Percentiles rank a stretch among this genome's conserved stretches.
Evolutionary conservation across 2,329 filamentous ascomycete genomes (phyloP).

Genomic region (Tolypocladium capitatum): DNA sequence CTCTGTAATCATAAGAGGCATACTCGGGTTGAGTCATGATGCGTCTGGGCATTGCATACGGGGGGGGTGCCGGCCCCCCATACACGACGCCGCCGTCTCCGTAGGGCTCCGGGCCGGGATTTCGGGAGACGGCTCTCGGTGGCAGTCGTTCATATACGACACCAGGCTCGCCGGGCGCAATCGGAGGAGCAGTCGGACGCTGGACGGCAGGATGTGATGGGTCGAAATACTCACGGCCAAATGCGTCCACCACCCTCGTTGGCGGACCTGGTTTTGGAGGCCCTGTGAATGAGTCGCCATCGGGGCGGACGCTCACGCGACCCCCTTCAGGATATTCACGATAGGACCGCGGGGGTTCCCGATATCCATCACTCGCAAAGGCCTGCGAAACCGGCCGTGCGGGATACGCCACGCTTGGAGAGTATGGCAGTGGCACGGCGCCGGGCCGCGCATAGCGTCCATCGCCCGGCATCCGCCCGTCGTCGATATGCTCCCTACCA

Average conservation of each 20-base stretch:
- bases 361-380: constrained; percentile 25
- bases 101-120: constrained; percentile 30
- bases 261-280: constrained; percentile 40
- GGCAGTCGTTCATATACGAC: constrained; percentile 53
- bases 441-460: constrained; percentile 22
- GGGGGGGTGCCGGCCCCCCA: constrained; percentile 34
- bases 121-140: constrained; percentile 36
- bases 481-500: constrained; percentile 19
- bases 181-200: constrained; percentile 40
- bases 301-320: constrained; percentile 35
- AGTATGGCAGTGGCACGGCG: constrained; percentile 23
- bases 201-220: constrained; percentile 32
- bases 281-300: constrained; percentile 36
- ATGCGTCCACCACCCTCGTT: constrained; percentile 68
- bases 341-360: constrained; percentile 29
- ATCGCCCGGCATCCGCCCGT: constrained; percentile 15
- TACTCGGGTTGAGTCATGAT: constrained; percentile 52
- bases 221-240: constrained; percentile 65
- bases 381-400: constrained; percentile 29
- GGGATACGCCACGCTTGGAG: constrained; percentile 22
- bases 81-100: constrained; percentile 39
- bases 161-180: constrained; percentile 33
- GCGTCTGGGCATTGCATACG: constrained; percentile 35
- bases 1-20: constrained; percentile 34
- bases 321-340: constrained; percentile 27